phyloP scores from a whole-genome alignment of 73 alveolate species.

The Strombidium stylifer region DNA sequence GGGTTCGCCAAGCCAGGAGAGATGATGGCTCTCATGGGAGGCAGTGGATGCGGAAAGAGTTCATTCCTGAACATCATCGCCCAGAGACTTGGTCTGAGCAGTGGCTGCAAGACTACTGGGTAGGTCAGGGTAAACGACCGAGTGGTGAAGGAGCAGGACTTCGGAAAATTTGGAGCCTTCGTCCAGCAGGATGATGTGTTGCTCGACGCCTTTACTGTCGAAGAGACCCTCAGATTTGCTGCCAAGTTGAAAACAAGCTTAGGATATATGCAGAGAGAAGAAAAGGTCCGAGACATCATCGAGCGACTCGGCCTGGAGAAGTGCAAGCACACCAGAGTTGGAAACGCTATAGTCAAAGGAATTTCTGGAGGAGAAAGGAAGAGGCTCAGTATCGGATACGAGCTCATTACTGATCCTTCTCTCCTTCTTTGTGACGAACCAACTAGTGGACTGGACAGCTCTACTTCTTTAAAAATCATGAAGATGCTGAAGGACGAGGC shows the following conservation, averaged over 20 bases:
- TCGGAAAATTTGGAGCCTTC: conserved; percentile 57
- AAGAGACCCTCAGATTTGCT: conserved; percentile 38
- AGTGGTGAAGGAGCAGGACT: conserved; percentile 6
- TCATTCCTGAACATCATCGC: conserved; percentile 51
- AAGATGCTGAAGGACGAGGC: conserved; percentile 43
- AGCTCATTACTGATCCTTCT: conserved; percentile 53
- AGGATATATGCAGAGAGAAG: not conserved
- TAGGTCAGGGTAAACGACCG: conserved; percentile 18
- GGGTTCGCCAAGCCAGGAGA: conserved; percentile 62
- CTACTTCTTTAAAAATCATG: conserved; percentile 38
- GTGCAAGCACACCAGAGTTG: conserved; percentile 28
- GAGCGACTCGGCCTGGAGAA: conserved; percentile 7
- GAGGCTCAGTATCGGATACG: conserved; percentile 60
- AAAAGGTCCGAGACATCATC: conserved; percentile 21
- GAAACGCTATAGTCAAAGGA: conserved; percentile 60
- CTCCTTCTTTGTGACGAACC: conserved; percentile 61
- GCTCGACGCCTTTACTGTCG: conserved; percentile 38
- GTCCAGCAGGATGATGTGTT: conserved; percentile 54
- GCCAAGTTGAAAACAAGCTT: conserved; percentile 39
- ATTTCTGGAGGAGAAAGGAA: conserved; percentile 78
- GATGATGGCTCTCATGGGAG: conserved; percentile 56
- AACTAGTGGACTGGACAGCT: conserved; percentile 47
- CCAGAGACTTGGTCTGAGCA: conserved; percentile 3
- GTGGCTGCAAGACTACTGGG: not conserved
- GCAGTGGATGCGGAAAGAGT: conserved; percentile 65